A percentile compares a stretch with the other conserved stretches of the same genome.
Conservation (phyloP, 257 asterid genomes). For the Nicotiana tomentosiformis region DNA sequence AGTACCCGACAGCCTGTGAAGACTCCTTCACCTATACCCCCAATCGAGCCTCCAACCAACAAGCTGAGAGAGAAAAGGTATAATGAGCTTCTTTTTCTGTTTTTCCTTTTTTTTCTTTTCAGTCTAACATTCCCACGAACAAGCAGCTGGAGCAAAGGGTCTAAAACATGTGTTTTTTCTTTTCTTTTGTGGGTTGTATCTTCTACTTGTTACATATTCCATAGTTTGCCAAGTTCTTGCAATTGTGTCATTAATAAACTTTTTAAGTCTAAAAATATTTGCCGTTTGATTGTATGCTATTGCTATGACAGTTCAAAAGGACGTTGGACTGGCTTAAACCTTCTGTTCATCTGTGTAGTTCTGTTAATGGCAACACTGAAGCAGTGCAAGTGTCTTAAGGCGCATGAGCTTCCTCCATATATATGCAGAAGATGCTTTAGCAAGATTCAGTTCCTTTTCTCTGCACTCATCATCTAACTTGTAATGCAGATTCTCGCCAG, state of each 20-base stretch:
- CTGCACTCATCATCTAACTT: conserved; percentile 4
- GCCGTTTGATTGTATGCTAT: background rate
- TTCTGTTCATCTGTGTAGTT: background rate
- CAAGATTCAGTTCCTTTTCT: conserved; percentile 9
- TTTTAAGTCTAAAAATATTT: background rate
- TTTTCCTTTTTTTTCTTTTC: background rate
- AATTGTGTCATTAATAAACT: background rate
- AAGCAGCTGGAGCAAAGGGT: conserved; percentile 1
- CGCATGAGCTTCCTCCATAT: background rate
- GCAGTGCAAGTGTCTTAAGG: conserved; percentile 3
- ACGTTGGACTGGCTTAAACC: background rate
- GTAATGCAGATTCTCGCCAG: conserved; percentile 75
- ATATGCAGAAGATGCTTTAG: background rate
- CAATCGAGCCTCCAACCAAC: conserved; percentile 66
- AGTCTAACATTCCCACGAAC: background rate
- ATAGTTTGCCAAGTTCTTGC: background rate
- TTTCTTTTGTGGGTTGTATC: background rate
- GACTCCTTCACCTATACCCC: conserved; percentile 58
- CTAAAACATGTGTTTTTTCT: background rate
- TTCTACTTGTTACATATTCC: background rate
- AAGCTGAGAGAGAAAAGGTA: conserved; percentile 81
- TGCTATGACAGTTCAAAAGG: conserved; percentile 1
- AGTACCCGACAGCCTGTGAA: conserved; percentile 47
- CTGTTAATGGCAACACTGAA: background rate
- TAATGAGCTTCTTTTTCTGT: conserved; percentile 9